Base-by-base conservation (phyloP, 148 eudicot genomes). In the Camellia sinensis region DNA sequence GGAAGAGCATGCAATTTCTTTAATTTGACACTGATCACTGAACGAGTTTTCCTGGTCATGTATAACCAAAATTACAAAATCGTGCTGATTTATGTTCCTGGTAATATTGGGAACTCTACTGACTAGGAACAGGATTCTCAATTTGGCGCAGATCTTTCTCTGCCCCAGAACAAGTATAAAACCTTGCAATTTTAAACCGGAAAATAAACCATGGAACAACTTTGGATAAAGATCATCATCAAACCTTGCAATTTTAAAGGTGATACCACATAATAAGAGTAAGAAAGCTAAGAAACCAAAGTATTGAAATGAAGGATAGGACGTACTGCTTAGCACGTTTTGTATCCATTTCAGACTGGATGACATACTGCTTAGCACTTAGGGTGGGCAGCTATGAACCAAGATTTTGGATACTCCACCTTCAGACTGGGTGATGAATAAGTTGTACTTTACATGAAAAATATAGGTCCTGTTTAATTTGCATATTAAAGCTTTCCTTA, bases 241-340 rank as follows among this genome's bases (percentile, higher is more conserved):
- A 78, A 64, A 29, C 50, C 18, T 17, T 3, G 64, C 48, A 59
- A 65, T 54, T 41, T 19, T 63, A 64, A 15, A 2, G 9, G 19
- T 15, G 64, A 63, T 50, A 76, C 46, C 44, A 22, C 59, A 67
- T 29, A 48, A 29, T 52, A 52, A 44, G 2, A 46, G 11, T 18
- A 66, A 29, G 11, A 17, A 37, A 22, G 63, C 2, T 4, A 73
- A 53, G 63, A 4, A 67, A 40, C 3, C 15, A 7, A 76, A 12
- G 43, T 43, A 62, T 21, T 15, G 13, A 63, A 69, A 77, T 48
- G 46, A 78, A 63, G 40, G 40, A 83, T 71, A 76, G 3, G 45
- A 79, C 95, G 79, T 90, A 96, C 99, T 96, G 99, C 83, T 96
- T 96, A 53, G 97, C 95, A 80, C 97, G 94, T 75, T 92, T 96